Conservation (phyloP, 371 early-diverging fungal species). For the Globomyces sp. region DNA sequence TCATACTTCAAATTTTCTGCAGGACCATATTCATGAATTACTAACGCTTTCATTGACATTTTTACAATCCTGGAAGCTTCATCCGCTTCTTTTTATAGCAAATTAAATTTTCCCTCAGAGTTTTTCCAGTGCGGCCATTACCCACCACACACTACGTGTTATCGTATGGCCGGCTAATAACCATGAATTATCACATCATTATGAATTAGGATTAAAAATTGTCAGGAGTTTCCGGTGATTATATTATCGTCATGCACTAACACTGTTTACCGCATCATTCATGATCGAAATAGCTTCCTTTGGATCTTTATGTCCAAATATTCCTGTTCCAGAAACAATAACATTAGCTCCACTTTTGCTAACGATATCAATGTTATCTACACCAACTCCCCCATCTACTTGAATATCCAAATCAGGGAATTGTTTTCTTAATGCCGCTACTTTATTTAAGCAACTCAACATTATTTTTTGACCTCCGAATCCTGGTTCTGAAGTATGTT, state of each 20-base stretch:
- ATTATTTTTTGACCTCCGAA: conserved; percentile 96
- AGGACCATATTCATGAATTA: conserved; percentile 3
- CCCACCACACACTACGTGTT: no score
- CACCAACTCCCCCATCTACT: conserved; percentile 96
- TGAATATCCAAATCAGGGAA: conserved; percentile 92
- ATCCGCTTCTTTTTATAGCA: no score
- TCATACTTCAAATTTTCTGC: neutral
- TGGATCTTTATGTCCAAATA: conserved; percentile 83
- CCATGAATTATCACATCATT: no score
- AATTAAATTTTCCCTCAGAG: no score
- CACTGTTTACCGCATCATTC: conserved; percentile 9
- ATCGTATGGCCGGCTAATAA: no score
- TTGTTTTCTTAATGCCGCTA: conserved; percentile 62
- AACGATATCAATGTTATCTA: conserved; percentile 82
- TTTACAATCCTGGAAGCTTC: conserved; percentile 32
- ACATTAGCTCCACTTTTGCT: conserved; percentile 96
- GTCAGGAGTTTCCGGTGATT: no score
- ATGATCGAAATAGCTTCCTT: conserved; percentile 61
- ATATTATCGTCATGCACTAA: no score
- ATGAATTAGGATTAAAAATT: no score
- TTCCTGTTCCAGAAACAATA: conserved; percentile 96
- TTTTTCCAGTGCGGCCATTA: no score
- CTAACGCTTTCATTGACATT: neutral
- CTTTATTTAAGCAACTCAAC: conserved; percentile 85
- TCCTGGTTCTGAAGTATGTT: conserved; percentile 71